Evolutionary conservation across 1,284 basidiomycete species (phyloP).

Genomic region (Sanghuangporus sanghuang): DNA sequence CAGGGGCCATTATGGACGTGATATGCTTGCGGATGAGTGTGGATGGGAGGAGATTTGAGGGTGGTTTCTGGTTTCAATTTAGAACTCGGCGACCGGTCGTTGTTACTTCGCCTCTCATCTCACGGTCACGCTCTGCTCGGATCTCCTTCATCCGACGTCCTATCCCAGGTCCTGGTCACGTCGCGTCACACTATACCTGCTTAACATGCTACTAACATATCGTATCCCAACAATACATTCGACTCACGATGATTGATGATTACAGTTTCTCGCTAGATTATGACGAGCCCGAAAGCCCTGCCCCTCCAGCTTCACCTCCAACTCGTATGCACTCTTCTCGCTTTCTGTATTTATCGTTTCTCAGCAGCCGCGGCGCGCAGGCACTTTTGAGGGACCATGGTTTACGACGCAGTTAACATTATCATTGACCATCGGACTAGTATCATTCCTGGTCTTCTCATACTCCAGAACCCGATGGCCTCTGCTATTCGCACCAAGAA

Average conservation of each 20-base stretch:
- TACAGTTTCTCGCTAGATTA: neutral
- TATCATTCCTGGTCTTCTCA: conserved; percentile 84
- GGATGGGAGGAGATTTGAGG: neutral
- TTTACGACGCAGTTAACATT: conserved; percentile 87
- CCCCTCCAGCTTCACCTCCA: conserved; percentile 56
- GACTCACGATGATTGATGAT: neutral
- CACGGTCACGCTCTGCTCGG: too few relatives aligned
- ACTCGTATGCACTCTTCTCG: conserved; percentile 35
- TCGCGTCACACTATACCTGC: too few relatives aligned
- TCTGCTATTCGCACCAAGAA: conserved; percentile 85
- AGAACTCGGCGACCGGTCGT: too few relatives aligned
- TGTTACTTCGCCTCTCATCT: too few relatives aligned
- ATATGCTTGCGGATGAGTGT: too few relatives aligned
- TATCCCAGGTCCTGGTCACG: neutral
- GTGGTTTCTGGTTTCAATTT: neutral
- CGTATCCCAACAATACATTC: neutral
- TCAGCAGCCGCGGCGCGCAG: conserved; percentile 28
- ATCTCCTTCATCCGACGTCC: too few relatives aligned
- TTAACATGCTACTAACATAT: neutral
- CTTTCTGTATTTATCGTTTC: neutral
- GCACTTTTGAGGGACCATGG: conserved; percentile 85
- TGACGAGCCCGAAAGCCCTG: conserved; percentile 17
- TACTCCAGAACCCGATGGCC: conserved; percentile 86
- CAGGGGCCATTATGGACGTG: neutral
- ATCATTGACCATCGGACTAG: conserved; percentile 72